Evolutionary conservation across 169 alveolate species (phyloP), one percentile per base, ranked within the genome.

Genomic region (Plasmodium blacklocki): DNA sequence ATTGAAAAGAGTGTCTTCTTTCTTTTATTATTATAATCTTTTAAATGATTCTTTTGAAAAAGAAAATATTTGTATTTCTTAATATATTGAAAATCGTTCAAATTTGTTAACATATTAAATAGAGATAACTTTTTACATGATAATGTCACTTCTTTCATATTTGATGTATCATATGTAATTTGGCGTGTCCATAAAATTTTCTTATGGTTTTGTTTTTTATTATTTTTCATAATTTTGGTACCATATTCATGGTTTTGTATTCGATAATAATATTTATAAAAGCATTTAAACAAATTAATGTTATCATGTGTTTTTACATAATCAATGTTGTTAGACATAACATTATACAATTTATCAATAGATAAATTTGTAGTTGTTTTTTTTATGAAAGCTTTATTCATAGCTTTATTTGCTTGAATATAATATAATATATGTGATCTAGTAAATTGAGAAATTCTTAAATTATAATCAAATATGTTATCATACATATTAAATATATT

Each of bases 401-500:
- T 70, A 1, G 23, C 23, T 73, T 52, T 72, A 47, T 86, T 71
- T 59, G 63, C 39, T 52, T 86, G 73, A 21, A 86, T 86, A 52
- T 86, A 86, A 52, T 86, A 86, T 8, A 56, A 68, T 66, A 59
- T 66, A 18, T 21, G 70, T 19, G 88, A 47, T 19, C 43, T 71
- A 66, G 49, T 59, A 86, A 86, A 86, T 3, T 86, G 21, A 8
- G 45, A 29, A 3, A 86, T 21, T 32, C 29, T 72, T 58, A 86
- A 60, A 9, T 86, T 86, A 64, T 74, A 86, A 86, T 86, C 92
- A 60, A 71, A 86, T 15, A 86, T 52, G 52, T 86, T 43, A 18
- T 32, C 45, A 86, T 71, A 86, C 54, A 66, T 29, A 66, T 62
- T 63, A 59, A 86, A 71, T n/a, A 21, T 45, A 15, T 39, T 60